Evolutionary conservation across 208 protist species (phyloP), one percentile per base, ranked within the genome.

Genomic region (Trypanosoma boissoni): DNA sequence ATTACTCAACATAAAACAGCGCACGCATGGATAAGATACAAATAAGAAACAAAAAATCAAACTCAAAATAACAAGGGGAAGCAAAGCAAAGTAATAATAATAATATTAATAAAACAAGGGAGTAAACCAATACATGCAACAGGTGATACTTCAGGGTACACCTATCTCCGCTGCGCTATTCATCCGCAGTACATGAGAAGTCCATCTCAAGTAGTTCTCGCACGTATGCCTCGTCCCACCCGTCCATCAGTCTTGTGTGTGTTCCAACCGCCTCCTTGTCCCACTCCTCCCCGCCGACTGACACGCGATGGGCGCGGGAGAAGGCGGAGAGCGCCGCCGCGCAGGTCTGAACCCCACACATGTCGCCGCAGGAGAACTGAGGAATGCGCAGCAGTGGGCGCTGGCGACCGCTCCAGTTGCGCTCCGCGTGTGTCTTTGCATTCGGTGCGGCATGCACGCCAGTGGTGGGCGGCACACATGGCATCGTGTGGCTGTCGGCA

Each of bases 361-460:
- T 50, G 2, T 48, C 56, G 31, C 24, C 31, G 62, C 68, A 79
- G 10, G 62, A 72, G 0, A 58, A 37, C 0, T 26, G 23, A 0
- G 77, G 73, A 18, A 76, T 44, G 39, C 45, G 60, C 28, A 74
- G 64, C 32, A 84, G 39, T 12, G 73, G 72, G 2, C 68, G 64
- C 7, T 71, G 64, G 5, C 62, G 56, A 8, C 77, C 77, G 12
- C 34, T 16, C 34, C 34, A 39, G 8, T 6, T 12, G 34, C 12
- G 6, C 12, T 6, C 8, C 6, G 12, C 8, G 34, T 16, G 34
- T 39, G 34, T 12, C 12, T 12, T 39, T 12, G 6, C 34, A 16
- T 39, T 39, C 12, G 34, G 12, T 39, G n/a, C n/a, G n/a, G n/a
- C n/a, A n/a, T n/a, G n/a, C n/a, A n/a, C n/a, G n/a, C n/a, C n/a